phyloP scores from a whole-genome alignment of 441 rosid genomes.

The Arabidopsis lyrata region DNA sequence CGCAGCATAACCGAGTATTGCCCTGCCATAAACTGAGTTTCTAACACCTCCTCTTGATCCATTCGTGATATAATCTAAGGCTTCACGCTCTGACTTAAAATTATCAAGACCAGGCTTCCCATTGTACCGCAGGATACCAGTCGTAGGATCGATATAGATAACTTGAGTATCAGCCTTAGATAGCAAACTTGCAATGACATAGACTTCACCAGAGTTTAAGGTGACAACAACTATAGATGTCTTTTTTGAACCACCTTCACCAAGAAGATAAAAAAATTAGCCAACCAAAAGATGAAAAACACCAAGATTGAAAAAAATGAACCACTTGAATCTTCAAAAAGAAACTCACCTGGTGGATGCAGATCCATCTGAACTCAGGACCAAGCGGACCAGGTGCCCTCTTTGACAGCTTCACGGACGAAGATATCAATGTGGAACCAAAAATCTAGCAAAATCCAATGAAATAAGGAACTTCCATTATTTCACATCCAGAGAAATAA shows the following conservation, averaged over 20 bases:
- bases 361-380: slow-evolving; percentile 64
- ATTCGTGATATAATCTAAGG: slow-evolving; percentile 70
- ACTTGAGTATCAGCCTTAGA: slow-evolving; percentile 76
- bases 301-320: not conserved
- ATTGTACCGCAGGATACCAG: slow-evolving; percentile 70
- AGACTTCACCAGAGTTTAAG: slow-evolving; percentile 79
- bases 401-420: slow-evolving; percentile 38
- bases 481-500: not conserved
- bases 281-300: slow-evolving; percentile 3
- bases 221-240: slow-evolving; percentile 79
- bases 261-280: slow-evolving; percentile 28
- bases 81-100: slow-evolving; percentile 85
- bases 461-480: slow-evolving; percentile 5
- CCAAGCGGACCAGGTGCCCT: slow-evolving; percentile 38
- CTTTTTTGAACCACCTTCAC: slow-evolving; percentile 64
- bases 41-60: slow-evolving; percentile 66
- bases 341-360: slow-evolving; percentile 50
- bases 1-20: slow-evolving; percentile 86
- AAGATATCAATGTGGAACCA: slow-evolving; percentile 32
- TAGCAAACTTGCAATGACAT: slow-evolving; percentile 70
- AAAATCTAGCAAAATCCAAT: slow-evolving; percentile 34
- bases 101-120: slow-evolving; percentile 74
- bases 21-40: slow-evolving; percentile 67
- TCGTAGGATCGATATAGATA: slow-evolving; percentile 88
- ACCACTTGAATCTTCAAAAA: not conserved